Evolutionary conservation across 1,284 basidiomycete species (phyloP).

Genomic region (Trichosporon faecale): DNA sequence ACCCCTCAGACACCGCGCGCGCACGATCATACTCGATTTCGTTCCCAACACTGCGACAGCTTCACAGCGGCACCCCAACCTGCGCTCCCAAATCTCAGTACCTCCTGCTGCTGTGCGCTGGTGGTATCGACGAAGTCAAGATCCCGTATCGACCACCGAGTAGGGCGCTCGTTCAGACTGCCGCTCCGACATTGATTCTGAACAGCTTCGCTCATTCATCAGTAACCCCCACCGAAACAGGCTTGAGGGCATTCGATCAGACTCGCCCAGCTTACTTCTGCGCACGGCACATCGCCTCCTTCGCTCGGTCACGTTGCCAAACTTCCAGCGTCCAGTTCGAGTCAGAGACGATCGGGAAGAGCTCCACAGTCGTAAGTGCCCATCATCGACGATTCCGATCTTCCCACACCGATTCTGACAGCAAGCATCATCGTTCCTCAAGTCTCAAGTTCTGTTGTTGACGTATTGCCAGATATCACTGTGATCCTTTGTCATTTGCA

Average conservation of each 20-base stretch:
- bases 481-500: not conserved
- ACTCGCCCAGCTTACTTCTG: not conserved
- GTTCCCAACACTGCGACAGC: not conserved
- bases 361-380: not conserved
- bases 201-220: not conserved
- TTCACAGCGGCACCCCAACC: not conserved
- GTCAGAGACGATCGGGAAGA: not conserved
- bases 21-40: not conserved
- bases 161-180: not conserved
- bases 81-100: not conserved
- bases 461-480: not conserved
- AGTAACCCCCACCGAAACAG: not conserved
- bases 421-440: not conserved
- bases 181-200: not conserved
- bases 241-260: not conserved
- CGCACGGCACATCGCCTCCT: not conserved
- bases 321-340: not conserved
- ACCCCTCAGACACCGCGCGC: not conserved
- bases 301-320: not conserved
- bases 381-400: not conserved
- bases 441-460: not conserved
- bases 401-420: not conserved
- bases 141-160: not conserved
- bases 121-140: not conserved
- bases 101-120: not conserved